Base-by-base conservation (phyloP, 2,329 filamentous ascomycete genomes). In the Ophiosphaerella herpotricha region DNA sequence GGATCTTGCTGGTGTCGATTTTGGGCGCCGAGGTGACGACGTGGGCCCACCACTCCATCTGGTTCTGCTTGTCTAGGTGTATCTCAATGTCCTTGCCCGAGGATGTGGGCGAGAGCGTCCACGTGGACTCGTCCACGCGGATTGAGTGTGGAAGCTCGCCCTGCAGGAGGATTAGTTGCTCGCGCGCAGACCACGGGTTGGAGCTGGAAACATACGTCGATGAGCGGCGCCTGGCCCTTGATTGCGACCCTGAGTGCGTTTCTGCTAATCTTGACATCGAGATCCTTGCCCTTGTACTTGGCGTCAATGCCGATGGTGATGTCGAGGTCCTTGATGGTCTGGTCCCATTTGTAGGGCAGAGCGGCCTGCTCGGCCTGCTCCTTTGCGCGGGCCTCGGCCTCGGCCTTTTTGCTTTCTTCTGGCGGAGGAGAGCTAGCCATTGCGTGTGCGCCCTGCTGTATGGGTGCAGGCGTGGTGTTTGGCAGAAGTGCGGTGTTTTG, bases 41-140 rank as follows among this genome's bases (percentile, higher is more conserved):
- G 76, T 97, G 91, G 29, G 90, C 78, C 94, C 94, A 99, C 94
- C 94, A 99, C 77, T 97, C 90, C 85, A 95, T 89, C 82, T 97
- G 94, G 81, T 97, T 96, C 61, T 85, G 77, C 77, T 99, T 99
- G 80, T 97, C 91, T 44, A 99, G 87, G 75, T 96, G 91, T 62
- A 97, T 84, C 70, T 87, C 85, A 61, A 97, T 83, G 70, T 91
- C 88, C 77, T 95, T 89, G 62, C 77, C 78, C 21, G 72, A 76
- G 1, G 85, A 74, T 41, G 85, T 84, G 16, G 87, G 80, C 50
- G 89, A 83, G 40, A 99, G 85, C 2, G 93, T 97, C 94, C 94
- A 99, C 52, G 93, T 96, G 46, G 88, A 93, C 65, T 99, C 94
- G 74, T 96, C 92, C 58, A 87, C 81, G 66, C 80, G 80, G 71